phyloP scores from a whole-genome alignment of 2,329 filamentous ascomycete species.

The Colletotrichum trifolii region DNA sequence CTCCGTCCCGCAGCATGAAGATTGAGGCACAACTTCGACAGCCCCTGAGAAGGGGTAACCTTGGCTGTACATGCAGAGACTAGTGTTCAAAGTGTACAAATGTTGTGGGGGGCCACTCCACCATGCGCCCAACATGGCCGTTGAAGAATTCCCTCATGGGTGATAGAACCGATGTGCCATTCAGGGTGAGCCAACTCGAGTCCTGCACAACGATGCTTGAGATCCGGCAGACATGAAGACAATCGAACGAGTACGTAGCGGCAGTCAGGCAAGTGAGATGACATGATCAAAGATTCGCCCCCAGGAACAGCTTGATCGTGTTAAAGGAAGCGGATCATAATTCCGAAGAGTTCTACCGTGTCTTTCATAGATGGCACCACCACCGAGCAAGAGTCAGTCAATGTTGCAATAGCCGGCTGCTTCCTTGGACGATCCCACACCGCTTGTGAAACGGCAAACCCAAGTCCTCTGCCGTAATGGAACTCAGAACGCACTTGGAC shows the following conservation, averaged over 20 bases:
- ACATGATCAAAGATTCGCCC: too few relatives aligned
- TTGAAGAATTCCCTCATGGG: too few relatives aligned
- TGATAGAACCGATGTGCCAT: too few relatives aligned
- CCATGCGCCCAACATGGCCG: too few relatives aligned
- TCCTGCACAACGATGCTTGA: too few relatives aligned
- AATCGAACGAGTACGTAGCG: too few relatives aligned
- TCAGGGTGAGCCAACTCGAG: too few relatives aligned
- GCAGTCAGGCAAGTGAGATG: too few relatives aligned
- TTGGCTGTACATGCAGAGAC: neutral
- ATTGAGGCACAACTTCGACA: constrained; percentile 5
- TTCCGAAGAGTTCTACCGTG: too few relatives aligned
- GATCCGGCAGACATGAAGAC: too few relatives aligned
- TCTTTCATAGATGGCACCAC: neutral
- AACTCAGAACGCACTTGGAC: constrained; percentile 12
- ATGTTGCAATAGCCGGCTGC: neutral
- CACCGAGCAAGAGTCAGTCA: neutral
- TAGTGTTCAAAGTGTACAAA: constrained; percentile 7
- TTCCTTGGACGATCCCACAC: constrained; percentile 2
- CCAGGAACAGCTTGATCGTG: too few relatives aligned
- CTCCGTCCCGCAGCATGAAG: neutral
- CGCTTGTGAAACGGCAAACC: neutral
- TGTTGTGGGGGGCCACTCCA: constrained; percentile 5
- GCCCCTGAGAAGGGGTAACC: constrained; percentile 13
- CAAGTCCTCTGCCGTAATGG: neutral
- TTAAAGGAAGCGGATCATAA: too few relatives aligned